A percentile compares a stretch with the other conserved stretches of the same genome.
Conservation (phyloP, 2,329 filamentous ascomycete species). For the Exophiala sp. region DNA sequence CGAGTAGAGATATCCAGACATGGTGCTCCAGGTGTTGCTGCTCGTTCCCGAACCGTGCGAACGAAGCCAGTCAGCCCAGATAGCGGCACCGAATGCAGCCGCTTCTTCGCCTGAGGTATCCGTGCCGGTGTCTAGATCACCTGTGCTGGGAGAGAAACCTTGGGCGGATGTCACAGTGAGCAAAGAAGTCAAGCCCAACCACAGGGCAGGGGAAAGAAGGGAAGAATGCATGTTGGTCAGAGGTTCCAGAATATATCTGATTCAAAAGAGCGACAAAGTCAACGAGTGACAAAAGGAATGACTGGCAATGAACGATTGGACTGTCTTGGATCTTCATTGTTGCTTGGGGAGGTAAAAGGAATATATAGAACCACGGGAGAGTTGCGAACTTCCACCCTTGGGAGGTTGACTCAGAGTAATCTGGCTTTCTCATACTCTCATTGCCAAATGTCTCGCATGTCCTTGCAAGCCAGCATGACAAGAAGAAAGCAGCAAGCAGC, state of each 20-base stretch:
- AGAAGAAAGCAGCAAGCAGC: slow-evolving; percentile 1
- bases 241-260: neutral
- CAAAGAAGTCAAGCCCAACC: slow-evolving; percentile 14
- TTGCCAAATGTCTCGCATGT: slow-evolving; percentile 13
- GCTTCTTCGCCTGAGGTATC: neutral
- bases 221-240: slow-evolving; percentile 19
- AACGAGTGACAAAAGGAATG: slow-evolving; percentile 13
- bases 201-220: slow-evolving; percentile 19
- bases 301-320: slow-evolving; percentile 10
- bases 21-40: neutral
- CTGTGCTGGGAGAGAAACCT: neutral
- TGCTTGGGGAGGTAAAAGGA: neutral
- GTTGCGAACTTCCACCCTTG: neutral
- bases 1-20: neutral
- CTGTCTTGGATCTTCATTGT: slow-evolving; percentile 3
- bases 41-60: neutral
- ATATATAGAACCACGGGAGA: slow-evolving; percentile 13
- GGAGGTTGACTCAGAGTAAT: slow-evolving; percentile 19
- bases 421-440: slow-evolving; percentile 4
- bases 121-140: neutral
- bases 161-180: slow-evolving; percentile 11
- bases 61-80: slow-evolving; percentile 19
- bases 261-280: slow-evolving; percentile 18
- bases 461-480: slow-evolving; percentile 4
- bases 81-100: neutral